phyloP scores from a whole-genome alignment of 441 rosid species.

The Corymbia calophylla region DNA sequence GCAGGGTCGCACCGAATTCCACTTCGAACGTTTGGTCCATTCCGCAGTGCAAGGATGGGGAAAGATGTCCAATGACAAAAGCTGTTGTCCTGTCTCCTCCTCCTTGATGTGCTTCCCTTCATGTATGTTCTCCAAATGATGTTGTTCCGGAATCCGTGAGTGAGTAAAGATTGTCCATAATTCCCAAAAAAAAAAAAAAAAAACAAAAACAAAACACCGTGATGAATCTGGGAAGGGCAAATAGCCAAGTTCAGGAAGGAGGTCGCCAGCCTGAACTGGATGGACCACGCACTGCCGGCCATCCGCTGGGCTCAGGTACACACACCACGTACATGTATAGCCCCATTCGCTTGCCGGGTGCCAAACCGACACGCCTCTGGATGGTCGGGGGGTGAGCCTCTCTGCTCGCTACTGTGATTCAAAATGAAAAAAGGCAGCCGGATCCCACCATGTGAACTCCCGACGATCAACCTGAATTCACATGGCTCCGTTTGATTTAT shows the following conservation, averaged over 20 bases:
- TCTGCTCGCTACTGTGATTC: background rate
- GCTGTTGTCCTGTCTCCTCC: background rate
- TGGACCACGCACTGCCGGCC: conserved; percentile 40
- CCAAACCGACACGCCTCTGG: background rate
- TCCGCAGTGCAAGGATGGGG: background rate
- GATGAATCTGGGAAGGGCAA: background rate
- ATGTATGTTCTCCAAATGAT: background rate
- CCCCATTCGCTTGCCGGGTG: background rate
- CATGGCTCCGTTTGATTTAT: background rate
- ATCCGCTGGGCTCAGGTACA: conserved; percentile 67
- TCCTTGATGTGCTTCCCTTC: background rate
- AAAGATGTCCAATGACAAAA: background rate
- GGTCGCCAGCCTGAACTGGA: conserved; percentile 41
- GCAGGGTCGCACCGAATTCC: background rate
- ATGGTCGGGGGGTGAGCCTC: background rate
- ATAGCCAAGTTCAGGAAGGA: conserved; percentile 44
- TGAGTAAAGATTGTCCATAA: background rate
- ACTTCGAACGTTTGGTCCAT: background rate
- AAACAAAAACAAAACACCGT: too few relatives aligned
- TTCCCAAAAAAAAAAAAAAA: background rate
- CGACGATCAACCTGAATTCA: background rate
- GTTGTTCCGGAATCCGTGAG: background rate
- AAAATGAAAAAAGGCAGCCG: background rate
- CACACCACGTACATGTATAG: background rate
- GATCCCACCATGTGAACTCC: background rate